These are phyloP conservation scores for Penicillium polonicum DNA, from an alignment of 2,329 filamentous ascomycete genomes.

Conservation along the genomic window DNA sequence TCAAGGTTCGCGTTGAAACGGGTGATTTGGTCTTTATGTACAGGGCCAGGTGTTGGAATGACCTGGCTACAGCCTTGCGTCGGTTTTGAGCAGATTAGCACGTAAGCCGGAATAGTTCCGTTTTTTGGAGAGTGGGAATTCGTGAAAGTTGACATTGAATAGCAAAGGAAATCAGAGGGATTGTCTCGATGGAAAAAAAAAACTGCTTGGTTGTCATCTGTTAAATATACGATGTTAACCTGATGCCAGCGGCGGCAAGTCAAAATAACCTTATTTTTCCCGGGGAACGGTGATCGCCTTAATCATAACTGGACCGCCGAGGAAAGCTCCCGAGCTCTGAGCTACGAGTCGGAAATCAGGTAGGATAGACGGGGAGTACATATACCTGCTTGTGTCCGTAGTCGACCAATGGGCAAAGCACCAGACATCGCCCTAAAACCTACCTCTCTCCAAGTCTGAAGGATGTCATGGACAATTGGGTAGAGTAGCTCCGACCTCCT, in stretches of 20 bases:
- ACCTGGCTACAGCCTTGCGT: not conserved
- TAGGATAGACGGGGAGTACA: not conserved
- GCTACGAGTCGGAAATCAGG: not conserved
- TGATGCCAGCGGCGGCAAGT: not conserved
- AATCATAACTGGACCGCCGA: not conserved
- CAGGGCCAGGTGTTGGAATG: not conserved
- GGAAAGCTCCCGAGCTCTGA: not conserved
- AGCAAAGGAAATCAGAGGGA: not conserved
- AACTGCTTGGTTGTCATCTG: not conserved
- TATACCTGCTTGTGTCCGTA: not conserved
- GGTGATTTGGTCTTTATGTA: not conserved
- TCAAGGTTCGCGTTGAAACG: too few species aligned
- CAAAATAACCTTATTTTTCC: not conserved
- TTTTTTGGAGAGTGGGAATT: not conserved
- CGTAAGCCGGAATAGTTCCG: not conserved
- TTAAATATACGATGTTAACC: not conserved
- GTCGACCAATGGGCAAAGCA: not conserved
- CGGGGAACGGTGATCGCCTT: not conserved
- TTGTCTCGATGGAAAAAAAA: not conserved
- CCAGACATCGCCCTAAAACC: not conserved
- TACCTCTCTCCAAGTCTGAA: not conserved
- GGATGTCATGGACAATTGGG: not conserved
- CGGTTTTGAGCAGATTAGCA: slow-evolving; percentile 1
- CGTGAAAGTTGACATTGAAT: not conserved
- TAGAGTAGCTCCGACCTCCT: not conserved